A percentile compares a stretch with the other conserved stretches of the same genome.
Evolutionary conservation across 2,329 filamentous ascomycete species (phyloP).

Genomic region (Daldinia sp.): DNA sequence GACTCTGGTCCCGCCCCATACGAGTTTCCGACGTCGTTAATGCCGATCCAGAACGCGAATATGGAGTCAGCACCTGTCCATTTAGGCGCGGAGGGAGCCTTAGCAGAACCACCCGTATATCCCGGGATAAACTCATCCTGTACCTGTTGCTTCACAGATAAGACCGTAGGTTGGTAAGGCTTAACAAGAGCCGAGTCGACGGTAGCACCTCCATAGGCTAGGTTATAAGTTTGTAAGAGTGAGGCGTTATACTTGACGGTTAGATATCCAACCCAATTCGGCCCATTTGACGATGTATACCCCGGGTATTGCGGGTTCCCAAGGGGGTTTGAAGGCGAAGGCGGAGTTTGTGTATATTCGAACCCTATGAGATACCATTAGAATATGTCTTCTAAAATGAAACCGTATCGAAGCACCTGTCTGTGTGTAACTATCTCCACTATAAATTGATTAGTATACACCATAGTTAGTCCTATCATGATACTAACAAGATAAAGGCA

Average conservation of each 20-base stretch:
- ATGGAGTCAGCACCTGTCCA: conserved; percentile 52
- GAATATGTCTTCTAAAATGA: background rate
- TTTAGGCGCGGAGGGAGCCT: conserved; percentile 49
- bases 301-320: conserved; percentile 68
- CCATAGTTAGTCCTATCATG: background rate
- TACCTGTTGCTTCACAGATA: conserved; percentile 61
- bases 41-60: conserved; percentile 62
- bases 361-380: conserved; percentile 55
- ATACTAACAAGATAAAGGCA: conserved; percentile 53
- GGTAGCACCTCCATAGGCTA: conserved; percentile 63
- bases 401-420: conserved; percentile 36
- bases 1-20: conserved; percentile 48
- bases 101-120: conserved; percentile 47
- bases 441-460: conserved; percentile 22
- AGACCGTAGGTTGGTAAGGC: conserved; percentile 57
- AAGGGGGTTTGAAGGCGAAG: conserved; percentile 63
- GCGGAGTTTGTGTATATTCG: conserved; percentile 58
- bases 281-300: conserved; percentile 58
- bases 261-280: conserved; percentile 62
- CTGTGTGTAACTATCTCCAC: conserved; percentile 48
- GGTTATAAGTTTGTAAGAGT: conserved; percentile 59
- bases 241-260: conserved; percentile 57
- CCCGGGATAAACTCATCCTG: conserved; percentile 52
- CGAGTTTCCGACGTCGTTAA: conserved; percentile 63
- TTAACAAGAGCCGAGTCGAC: conserved; percentile 60